Evolutionary conservation across 192 early-diverging fungal genomes (phyloP).

Genomic region (Coemansia sp.): DNA sequence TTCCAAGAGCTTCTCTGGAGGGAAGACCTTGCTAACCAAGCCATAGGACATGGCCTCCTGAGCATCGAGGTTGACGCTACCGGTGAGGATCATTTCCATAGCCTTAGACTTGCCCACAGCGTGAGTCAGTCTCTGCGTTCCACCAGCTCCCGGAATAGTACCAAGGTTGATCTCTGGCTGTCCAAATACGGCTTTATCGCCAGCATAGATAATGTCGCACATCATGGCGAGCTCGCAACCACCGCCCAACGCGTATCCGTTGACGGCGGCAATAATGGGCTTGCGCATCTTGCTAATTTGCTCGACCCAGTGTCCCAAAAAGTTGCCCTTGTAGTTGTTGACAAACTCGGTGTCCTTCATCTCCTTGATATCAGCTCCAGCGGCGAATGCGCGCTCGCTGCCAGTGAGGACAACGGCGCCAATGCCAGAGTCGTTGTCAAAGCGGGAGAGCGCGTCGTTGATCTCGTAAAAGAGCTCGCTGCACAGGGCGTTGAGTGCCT

Average conservation of each 20-base stretch:
- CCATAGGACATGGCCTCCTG: constrained; percentile 81
- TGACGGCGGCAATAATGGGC: constrained; percentile 97
- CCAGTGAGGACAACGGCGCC: constrained; percentile 96
- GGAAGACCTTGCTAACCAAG: constrained; percentile 88
- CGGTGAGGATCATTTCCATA: constrained; percentile 95
- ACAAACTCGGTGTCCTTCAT: constrained; percentile 91
- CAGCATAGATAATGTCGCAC: constrained; percentile 99
- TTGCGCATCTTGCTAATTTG: constrained; percentile 89
- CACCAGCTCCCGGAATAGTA: constrained; percentile 91
- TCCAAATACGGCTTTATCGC: constrained; percentile 94
- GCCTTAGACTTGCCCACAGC: constrained; percentile 98
- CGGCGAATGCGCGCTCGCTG: constrained; percentile 95
- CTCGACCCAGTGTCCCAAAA: constrained; percentile 90
- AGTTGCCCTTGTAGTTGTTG: constrained; percentile 87
- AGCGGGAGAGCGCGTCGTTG: constrained; percentile 79
- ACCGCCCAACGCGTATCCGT: constrained; percentile 96
- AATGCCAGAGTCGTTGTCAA: constrained; percentile 74
- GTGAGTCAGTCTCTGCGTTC: constrained; percentile 82
- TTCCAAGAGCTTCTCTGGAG: constrained; percentile 81
- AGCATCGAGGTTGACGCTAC: constrained; percentile 78
- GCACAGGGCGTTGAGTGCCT: constrained; percentile 96
- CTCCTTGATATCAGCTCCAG: constrained; percentile 99
- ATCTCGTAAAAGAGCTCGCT: constrained; percentile 90
- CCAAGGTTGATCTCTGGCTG: constrained; percentile 99
- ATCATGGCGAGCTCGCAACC: constrained; percentile 99